phyloP scores from a whole-genome alignment of 2,329 filamentous ascomycete species.

The Neocucurbitaria cava region DNA sequence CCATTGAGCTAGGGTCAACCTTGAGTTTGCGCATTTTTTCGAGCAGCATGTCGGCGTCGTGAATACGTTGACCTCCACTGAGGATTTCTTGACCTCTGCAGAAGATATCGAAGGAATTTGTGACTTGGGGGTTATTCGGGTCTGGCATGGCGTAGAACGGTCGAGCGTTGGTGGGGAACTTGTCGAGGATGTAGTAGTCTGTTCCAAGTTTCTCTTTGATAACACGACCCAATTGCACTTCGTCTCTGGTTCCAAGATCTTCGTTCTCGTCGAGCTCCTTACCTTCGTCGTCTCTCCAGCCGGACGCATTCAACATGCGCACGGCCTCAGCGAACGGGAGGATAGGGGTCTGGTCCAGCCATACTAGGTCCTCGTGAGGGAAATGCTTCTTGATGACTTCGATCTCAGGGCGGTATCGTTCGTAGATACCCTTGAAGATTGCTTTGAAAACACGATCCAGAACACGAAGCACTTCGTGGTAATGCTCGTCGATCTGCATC shows the following conservation, averaged over 20 bases:
- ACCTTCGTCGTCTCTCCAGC: constrained; percentile 79
- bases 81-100: constrained; percentile 91
- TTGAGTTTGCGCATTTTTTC: constrained; percentile 78
- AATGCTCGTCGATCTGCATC: constrained; percentile 88
- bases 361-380: constrained; percentile 84
- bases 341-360: constrained; percentile 83
- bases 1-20: constrained; percentile 81
- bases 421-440: constrained; percentile 76
- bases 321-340: constrained; percentile 82
- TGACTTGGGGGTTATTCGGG: constrained; percentile 72
- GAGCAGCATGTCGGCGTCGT: constrained; percentile 76
- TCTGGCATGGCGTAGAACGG: constrained; percentile 94
- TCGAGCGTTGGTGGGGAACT: constrained; percentile 82
- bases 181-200: constrained; percentile 94
- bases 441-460: constrained; percentile 83
- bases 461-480: constrained; percentile 82
- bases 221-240: constrained; percentile 83
- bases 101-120: constrained; percentile 96
- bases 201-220: constrained; percentile 87
- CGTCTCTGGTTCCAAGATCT: constrained; percentile 83
- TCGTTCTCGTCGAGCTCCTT: constrained; percentile 73
- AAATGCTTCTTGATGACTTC: constrained; percentile 82
- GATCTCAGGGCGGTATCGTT: constrained; percentile 73
- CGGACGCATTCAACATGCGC: constrained; percentile 78
- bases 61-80: constrained; percentile 91